These are phyloP conservation scores for Catharanthus roseus DNA, from an alignment of 257 asterid species.

Conservation along the genomic window DNA sequence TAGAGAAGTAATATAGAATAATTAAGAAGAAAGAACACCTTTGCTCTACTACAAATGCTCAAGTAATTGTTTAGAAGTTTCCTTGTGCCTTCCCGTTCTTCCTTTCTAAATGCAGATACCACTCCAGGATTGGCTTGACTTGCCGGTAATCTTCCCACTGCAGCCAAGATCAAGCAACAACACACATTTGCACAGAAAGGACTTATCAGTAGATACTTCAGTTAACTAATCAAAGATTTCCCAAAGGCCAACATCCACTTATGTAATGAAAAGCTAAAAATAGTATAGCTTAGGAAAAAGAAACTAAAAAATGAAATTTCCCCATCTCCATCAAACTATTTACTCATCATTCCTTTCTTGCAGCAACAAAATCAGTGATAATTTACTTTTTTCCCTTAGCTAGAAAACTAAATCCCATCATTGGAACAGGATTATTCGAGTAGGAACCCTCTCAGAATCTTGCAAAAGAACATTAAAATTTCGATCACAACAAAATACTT, in stretches of 20 bases:
- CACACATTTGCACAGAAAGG: not conserved
- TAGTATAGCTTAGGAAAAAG: not conserved
- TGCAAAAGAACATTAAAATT: not conserved
- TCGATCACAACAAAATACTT: not conserved
- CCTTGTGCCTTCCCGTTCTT: slow-evolving; percentile 48
- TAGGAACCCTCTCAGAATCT: not conserved
- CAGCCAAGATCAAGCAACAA: slow-evolving; percentile 22
- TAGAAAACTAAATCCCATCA: not conserved
- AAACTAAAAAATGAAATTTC: too few relatives aligned
- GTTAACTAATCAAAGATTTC: slow-evolving; percentile 2
- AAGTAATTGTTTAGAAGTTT: slow-evolving; percentile 48
- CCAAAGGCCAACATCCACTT: not conserved
- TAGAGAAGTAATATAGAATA: not conserved
- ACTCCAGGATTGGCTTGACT: slow-evolving; percentile 60
- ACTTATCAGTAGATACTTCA: not conserved
- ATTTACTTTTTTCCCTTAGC: not conserved
- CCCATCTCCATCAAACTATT: not conserved
- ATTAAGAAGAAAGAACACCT: slow-evolving; percentile 34
- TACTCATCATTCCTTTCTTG: not conserved
- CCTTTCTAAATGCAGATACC: slow-evolving; percentile 52
- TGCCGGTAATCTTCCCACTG: slow-evolving; percentile 86
- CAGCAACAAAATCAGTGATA: not conserved
- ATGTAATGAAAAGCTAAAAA: not conserved
- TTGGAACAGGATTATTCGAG: not conserved
- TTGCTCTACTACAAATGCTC: slow-evolving; percentile 48